Base-by-base conservation (phyloP, 179 eudicot species). In the Beta corolliflora region DNA sequence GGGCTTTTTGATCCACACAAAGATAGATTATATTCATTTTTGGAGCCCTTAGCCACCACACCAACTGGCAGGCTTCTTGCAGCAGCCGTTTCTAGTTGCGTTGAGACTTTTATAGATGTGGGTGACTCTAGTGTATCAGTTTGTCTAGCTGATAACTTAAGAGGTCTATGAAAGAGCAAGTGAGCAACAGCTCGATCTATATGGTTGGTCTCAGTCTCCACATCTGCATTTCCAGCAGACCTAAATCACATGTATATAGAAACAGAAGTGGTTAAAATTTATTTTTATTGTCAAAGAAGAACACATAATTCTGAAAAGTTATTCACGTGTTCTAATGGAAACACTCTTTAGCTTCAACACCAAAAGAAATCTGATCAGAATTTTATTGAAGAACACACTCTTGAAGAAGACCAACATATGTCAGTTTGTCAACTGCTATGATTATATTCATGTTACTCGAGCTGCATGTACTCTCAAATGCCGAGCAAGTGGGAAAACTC, bases 181-280 rank as follows among this genome's bases (percentile, higher is more conserved):
- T 91, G 97, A 52, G 98, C 98, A 52, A 91, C 93, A 55, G 88
- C 84, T 60, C 98, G 93, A 79, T 94, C 98, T 81, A 94, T 90
- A 44, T 87, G 89, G 83, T 94, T 94, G 55, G 98, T 94, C 82
- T 88, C 85, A 2, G 97, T 87, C 86, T 94, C 98, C 36, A 59
- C 78, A 73, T 84, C 85, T 61, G 89, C 69, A 64, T 76, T 79
- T 79, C 85, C 81, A 69, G 73, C 56, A 85, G 69, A 83, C 82
- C 91, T 86, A 90, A 63, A 77, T 74, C 45, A 54, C 12, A 16
- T 25, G 3, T 63, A 52, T 36, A 12, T 56, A 63, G 15, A 53
- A 50, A 61, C n/a, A 25, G 54, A 55, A 14, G 54, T 68, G 67
- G 63, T 54, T n/a, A 67, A 23, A 21, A 46, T 63, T 14, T 10